A percentile compares a stretch with the other conserved stretches of the same genome.
Conservation (phyloP, 179 eudicot species). For the Pouteria campechiana region DNA sequence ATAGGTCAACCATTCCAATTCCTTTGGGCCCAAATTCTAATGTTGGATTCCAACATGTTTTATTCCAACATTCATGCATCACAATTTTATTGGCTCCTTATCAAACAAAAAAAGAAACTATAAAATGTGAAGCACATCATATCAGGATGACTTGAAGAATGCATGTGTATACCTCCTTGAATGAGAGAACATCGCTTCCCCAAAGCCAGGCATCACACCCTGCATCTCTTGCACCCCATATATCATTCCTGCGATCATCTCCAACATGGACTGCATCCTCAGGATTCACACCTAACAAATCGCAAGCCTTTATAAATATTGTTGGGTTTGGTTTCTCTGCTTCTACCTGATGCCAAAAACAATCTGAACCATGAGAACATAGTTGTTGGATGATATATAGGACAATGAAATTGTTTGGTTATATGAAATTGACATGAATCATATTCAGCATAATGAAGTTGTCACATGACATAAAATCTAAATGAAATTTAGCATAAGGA, state of each 20-base stretch:
- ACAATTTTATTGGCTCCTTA: too few species aligned
- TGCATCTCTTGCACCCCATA: constrained; percentile 99
- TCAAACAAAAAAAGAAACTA: too few species aligned
- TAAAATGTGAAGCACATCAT: too few species aligned
- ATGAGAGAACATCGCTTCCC: constrained; percentile 91
- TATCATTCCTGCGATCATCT: constrained; percentile 90
- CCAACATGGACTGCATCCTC: constrained; percentile 97
- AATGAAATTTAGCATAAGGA: too few species aligned
- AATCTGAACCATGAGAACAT: not conserved
- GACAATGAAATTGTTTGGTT: not conserved
- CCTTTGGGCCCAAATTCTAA: too few species aligned
- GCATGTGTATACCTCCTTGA: constrained; percentile 95
- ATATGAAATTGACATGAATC: too few species aligned
- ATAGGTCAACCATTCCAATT: too few species aligned
- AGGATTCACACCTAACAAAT: constrained; percentile 69
- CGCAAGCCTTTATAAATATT: constrained; percentile 90
- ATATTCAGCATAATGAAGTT: too few species aligned
- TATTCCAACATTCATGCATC: too few species aligned
- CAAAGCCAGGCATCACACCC: constrained; percentile 99
- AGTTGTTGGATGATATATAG: not conserved
- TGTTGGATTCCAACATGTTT: too few species aligned
- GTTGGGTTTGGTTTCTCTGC: constrained; percentile 99
- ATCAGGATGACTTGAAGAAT: too few species aligned
- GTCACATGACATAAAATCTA: too few species aligned
- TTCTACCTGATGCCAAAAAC: constrained; percentile 40